Percentiles rank a stretch among this genome's conserved stretches.
Evolutionary conservation across 2,329 filamentous ascomycete species (phyloP).

Genomic region (Ramularia collo-cygni): DNA sequence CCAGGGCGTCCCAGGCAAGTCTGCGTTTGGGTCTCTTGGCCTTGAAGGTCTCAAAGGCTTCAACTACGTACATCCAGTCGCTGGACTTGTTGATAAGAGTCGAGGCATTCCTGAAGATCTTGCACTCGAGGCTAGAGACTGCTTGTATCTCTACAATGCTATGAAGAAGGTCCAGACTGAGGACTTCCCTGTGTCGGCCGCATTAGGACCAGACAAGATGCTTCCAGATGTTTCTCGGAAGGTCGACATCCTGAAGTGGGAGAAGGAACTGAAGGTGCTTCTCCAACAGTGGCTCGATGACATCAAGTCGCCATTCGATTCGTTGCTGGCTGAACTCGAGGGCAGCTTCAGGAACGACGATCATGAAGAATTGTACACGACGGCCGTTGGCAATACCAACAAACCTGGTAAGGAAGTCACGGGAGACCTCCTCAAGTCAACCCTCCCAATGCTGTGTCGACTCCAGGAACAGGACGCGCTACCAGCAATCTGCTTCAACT

Average conservation of each 20-base stretch:
- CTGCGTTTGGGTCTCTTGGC: slow-evolving; percentile 37
- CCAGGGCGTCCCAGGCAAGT: slow-evolving; percentile 42
- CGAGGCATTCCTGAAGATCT: slow-evolving; percentile 62
- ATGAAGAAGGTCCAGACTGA: slow-evolving; percentile 54
- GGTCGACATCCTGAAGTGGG: slow-evolving; percentile 60
- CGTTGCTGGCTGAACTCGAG: slow-evolving; percentile 45
- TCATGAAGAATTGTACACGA: slow-evolving; percentile 20
- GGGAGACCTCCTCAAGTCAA: slow-evolving; percentile 36
- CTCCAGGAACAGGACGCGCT: slow-evolving; percentile 59
- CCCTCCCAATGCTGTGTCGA: slow-evolving; percentile 52
- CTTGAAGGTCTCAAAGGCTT: slow-evolving; percentile 47
- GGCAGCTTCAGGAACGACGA: slow-evolving; percentile 19
- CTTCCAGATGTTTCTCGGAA: slow-evolving; percentile 55
- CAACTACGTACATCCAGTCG: slow-evolving; percentile 59
- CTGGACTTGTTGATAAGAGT: slow-evolving; percentile 54
- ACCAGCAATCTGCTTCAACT: slow-evolving; percentile 72
- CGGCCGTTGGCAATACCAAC: slow-evolving; percentile 8
- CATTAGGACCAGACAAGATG: slow-evolving; percentile 44
- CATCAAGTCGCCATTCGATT: slow-evolving; percentile 45
- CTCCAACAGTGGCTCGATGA: slow-evolving; percentile 57
- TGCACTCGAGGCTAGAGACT: slow-evolving; percentile 64
- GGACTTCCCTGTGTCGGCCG: slow-evolving; percentile 37
- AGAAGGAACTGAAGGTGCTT: slow-evolving; percentile 51
- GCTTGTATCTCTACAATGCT: slow-evolving; percentile 56
- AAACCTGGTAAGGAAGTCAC: slow-evolving; percentile 8